A percentile compares a stretch with the other conserved stretches of the same genome.
Evolutionary conservation across 2,329 filamentous ascomycete species (phyloP).

Genomic region (Colletotrichum orchidophilum): DNA sequence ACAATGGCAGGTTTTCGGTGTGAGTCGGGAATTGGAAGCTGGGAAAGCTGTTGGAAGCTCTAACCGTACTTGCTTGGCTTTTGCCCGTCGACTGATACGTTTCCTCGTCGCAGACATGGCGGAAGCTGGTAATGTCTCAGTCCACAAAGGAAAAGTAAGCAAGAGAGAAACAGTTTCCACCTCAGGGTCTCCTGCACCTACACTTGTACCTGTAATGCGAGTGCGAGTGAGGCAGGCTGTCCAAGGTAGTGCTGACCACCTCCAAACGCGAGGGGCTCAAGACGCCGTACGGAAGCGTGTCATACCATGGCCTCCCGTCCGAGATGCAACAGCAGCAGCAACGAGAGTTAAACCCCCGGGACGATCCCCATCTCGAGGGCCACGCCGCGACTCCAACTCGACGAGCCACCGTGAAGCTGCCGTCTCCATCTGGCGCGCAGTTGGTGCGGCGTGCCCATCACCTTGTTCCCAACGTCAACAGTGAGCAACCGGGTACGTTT

Average conservation of each 20-base stretch:
- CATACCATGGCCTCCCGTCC: neutral
- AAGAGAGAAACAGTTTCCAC: neutral
- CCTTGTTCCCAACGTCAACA: neutral
- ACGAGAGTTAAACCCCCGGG: slow-evolving; percentile 12
- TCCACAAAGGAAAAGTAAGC: neutral
- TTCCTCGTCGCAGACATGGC: neutral
- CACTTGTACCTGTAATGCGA: neutral
- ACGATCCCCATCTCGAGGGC: neutral
- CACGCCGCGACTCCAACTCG: neutral
- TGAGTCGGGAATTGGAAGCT: neutral
- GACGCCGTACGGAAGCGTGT: neutral
- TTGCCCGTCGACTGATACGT: neutral
- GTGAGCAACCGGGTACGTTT: too few relatives aligned
- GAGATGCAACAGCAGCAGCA: neutral
- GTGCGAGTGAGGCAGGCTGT: neutral
- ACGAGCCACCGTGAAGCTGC: neutral
- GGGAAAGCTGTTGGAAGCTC: neutral
- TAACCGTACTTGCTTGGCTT: neutral
- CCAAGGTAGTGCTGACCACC: neutral
- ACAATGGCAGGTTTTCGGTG: neutral
- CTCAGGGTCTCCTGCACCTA: neutral
- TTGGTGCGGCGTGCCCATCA: neutral
- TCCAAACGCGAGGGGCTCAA: neutral
- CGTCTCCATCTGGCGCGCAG: neutral
- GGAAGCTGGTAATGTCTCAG: neutral